Evolutionary conservation across 768 basidiomycete genomes (phyloP).

Genomic region (Pleurotus djamor): DNA sequence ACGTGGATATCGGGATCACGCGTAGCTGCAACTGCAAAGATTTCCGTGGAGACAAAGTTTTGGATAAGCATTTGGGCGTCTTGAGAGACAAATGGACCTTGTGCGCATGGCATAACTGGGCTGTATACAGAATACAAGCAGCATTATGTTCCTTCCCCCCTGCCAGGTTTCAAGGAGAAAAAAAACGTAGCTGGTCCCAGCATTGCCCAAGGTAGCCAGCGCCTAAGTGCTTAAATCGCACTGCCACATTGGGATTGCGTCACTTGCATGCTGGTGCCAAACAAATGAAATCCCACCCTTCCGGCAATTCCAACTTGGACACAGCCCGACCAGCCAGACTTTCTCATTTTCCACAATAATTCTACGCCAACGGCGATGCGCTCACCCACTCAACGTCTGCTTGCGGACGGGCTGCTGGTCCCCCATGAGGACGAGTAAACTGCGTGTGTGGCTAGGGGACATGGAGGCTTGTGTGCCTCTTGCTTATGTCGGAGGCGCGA

Average conservation of each 20-base stretch:
- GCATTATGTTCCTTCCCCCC: not conserved
- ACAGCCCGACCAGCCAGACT: not conserved
- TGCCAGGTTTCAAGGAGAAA: conserved; percentile 4
- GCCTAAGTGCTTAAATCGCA: not conserved
- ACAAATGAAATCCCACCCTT: not conserved
- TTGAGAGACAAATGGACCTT: no score
- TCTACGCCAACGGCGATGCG: not conserved
- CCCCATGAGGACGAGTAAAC: not conserved
- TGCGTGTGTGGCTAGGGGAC: not conserved
- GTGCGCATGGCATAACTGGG: no score
- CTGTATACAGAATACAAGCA: not conserved
- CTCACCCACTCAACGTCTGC: not conserved
- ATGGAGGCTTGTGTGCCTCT: not conserved
- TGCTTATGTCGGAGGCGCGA: not conserved
- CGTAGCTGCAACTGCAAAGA: no score
- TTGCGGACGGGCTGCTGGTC: not conserved
- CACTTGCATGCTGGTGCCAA: not conserved
- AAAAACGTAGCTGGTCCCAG: not conserved
- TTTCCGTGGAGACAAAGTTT: no score
- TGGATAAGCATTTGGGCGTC: no score
- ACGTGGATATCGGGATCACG: no score
- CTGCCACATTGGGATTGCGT: not conserved
- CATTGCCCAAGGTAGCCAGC: not conserved
- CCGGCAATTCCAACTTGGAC: not conserved
- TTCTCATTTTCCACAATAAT: not conserved